phyloP scores from a whole-genome alignment of 2,329 filamentous ascomycete species.

The Orbilia blumenaviensis region DNA sequence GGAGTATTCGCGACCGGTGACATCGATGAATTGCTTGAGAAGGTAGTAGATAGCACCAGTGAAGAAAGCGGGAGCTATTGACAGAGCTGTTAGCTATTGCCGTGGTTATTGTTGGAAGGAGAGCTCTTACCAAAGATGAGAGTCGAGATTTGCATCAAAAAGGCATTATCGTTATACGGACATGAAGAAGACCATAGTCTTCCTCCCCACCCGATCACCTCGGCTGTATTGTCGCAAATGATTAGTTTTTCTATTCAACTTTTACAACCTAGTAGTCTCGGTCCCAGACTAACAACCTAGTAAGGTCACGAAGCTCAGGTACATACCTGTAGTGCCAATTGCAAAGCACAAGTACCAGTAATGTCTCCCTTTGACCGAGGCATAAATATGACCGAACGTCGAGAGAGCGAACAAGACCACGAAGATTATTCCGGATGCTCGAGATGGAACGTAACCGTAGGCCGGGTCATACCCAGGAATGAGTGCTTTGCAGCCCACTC shows the following conservation, averaged over 20 bases:
- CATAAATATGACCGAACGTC: slow-evolving; percentile 39
- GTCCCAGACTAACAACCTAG: neutral
- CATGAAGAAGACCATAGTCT: slow-evolving; percentile 65
- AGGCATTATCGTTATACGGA: slow-evolving; percentile 65
- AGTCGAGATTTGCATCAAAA: slow-evolving; percentile 66
- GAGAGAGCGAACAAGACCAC: slow-evolving; percentile 34
- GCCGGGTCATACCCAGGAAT: slow-evolving; percentile 10
- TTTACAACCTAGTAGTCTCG: neutral
- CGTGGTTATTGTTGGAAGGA: neutral
- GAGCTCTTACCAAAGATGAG: slow-evolving; percentile 60
- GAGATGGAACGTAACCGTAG: slow-evolving; percentile 44
- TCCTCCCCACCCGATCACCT: slow-evolving; percentile 65
- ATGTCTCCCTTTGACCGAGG: slow-evolving; percentile 35
- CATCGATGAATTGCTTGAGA: slow-evolving; percentile 64
- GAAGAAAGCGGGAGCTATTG: slow-evolving; percentile 64
- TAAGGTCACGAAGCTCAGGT: too few relatives aligned
- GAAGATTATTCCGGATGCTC: slow-evolving; percentile 34
- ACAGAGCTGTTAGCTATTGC: slow-evolving; percentile 17
- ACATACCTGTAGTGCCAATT: slow-evolving; percentile 44
- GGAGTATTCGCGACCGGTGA: slow-evolving; percentile 63
- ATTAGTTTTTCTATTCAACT: too few relatives aligned
- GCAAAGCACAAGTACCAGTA: slow-evolving; percentile 51
- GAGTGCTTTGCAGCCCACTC: slow-evolving; percentile 17
- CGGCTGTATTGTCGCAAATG: slow-evolving; percentile 57
- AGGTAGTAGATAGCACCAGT: slow-evolving; percentile 66